Base-by-base conservation (phyloP, 768 basidiomycete species). In the Chalciporus piperatus region DNA sequence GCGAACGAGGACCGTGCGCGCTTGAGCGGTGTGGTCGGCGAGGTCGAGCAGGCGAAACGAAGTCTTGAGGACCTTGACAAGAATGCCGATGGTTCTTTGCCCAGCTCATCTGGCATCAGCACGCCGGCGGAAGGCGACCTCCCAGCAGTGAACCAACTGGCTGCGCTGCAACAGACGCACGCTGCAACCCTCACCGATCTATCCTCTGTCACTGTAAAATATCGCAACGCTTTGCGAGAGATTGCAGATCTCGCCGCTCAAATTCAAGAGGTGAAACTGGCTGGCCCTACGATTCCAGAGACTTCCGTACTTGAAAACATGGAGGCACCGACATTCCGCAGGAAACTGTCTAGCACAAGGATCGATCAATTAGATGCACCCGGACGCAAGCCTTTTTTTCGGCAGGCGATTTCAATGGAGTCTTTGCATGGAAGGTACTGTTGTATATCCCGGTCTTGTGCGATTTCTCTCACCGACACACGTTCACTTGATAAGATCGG, bases 231-330 rank as follows among this genome's bases (percentile, higher is more conserved):
- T 16, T 77, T 98, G 27, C 81, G 82, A 44, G 91, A 96, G 69
- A 96, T 99, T 52, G 88, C 89, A n/a, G 92, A 95, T 60, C 80
- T 99, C 37, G 86, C 87, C 16, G 80, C 84, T n/a, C 92, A 97
- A 67, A 84, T 96, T 28, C 83, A 94, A 62, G 95, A 96, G 65
- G 80, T 83, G 8, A 92, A 87, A 60, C 80, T 93, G 41, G 79
- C 75, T 59, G 81, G 78, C 55, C 67, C 78, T 8, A 58, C 66
- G 17, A 62, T 73, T 37, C 65, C 72, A 7, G 81, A 83, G 44
- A 66, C 74, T 17, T 68, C 74, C 13, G 55, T 64, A 22, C 44
- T 55, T 23, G 77, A 75, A 25, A 75, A 74, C 30, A 57, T 48
- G 48, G 87, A 87, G 49, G 68, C 69, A 9, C 70, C 70, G 13